These are phyloP conservation scores for Fomitiporia mediterranea DNA, from an alignment of 1,284 basidiomycete genomes.

Conservation along the genomic window DNA sequence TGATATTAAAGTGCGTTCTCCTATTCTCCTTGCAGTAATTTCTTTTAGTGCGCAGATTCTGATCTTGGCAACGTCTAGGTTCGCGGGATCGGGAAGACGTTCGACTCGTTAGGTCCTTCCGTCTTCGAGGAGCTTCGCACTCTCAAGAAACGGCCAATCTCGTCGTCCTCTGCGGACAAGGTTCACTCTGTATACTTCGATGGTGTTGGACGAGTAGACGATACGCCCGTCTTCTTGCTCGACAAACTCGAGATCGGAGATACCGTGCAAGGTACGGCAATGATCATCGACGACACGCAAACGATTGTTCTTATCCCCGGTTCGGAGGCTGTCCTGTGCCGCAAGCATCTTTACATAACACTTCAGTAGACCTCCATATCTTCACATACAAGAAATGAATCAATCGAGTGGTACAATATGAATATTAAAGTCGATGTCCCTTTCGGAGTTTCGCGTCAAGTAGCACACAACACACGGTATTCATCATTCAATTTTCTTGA, in stretches of 20 bases:
- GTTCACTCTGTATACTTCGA: slow-evolving; percentile 78
- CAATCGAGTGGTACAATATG: neutral
- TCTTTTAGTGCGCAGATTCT: neutral
- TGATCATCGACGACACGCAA: slow-evolving; percentile 91
- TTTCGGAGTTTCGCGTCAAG: too few relatives aligned
- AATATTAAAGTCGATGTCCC: too few relatives aligned
- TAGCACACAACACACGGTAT: neutral
- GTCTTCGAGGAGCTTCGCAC: slow-evolving; percentile 70
- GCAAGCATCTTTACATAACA: slow-evolving; percentile 70
- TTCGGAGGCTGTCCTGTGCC: slow-evolving; percentile 60
- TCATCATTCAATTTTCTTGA: neutral
- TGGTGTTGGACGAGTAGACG: slow-evolving; percentile 60
- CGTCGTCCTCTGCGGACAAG: slow-evolving; percentile 43
- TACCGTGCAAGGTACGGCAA: slow-evolving; percentile 72
- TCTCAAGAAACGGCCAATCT: slow-evolving; percentile 41
- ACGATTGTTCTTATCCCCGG: slow-evolving; percentile 81
- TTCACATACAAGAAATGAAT: neutral
- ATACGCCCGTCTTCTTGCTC: slow-evolving; percentile 79
- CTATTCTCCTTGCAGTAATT: neutral
- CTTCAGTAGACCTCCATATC: slow-evolving; percentile 17
- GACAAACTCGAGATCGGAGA: slow-evolving; percentile 66
- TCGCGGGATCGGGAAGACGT: slow-evolving; percentile 87
- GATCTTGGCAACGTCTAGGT: slow-evolving; percentile 31
- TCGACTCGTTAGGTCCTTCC: slow-evolving; percentile 75
- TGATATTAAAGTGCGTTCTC: slow-evolving; percentile 73